A percentile compares a stretch with the other conserved stretches of the same genome.
These are phyloP conservation scores for Pleurotus ostreatus DNA, from an alignment of 768 basidiomycete genomes.

Conservation along the genomic window DNA sequence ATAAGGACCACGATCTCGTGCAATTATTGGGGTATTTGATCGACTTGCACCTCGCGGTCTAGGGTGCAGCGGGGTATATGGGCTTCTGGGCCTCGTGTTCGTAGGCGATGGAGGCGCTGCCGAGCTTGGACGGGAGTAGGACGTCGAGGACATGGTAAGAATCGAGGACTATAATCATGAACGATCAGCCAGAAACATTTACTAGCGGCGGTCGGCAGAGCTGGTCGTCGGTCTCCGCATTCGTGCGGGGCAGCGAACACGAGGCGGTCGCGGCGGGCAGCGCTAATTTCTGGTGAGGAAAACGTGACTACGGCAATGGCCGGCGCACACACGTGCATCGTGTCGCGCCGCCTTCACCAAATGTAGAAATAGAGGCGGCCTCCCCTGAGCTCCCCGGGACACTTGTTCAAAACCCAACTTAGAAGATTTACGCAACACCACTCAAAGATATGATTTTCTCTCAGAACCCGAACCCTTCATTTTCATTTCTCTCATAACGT, in stretches of 20 bases:
- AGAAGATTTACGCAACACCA: no score
- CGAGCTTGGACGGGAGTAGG: slow-evolving; percentile 3
- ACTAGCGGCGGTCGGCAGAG: background rate
- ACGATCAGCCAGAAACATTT: background rate
- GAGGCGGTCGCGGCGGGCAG: background rate
- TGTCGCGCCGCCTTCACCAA: background rate
- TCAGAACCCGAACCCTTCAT: no score
- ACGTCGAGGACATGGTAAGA: background rate
- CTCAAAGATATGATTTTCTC: no score
- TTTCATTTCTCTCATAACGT: background rate
- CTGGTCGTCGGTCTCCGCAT: background rate
- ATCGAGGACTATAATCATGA: background rate
- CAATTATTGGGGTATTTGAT: slow-evolving; percentile 7
- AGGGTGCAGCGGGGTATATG: slow-evolving; percentile 8
- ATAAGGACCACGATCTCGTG: slow-evolving; percentile 8
- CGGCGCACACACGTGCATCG: background rate
- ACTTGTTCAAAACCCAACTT: no score
- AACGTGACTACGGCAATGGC: no score
- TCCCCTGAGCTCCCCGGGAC: no score
- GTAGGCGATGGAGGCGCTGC: slow-evolving; percentile 3
- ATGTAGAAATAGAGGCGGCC: background rate
- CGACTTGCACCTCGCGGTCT: slow-evolving; percentile 8
- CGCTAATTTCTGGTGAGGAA: no score
- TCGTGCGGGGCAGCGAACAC: background rate
- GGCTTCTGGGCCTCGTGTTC: slow-evolving; percentile 9